Evolutionary conservation across 331 rosid genomes (phyloP), one percentile per base, ranked within the genome.

Genomic region (Malus hybrid): DNA sequence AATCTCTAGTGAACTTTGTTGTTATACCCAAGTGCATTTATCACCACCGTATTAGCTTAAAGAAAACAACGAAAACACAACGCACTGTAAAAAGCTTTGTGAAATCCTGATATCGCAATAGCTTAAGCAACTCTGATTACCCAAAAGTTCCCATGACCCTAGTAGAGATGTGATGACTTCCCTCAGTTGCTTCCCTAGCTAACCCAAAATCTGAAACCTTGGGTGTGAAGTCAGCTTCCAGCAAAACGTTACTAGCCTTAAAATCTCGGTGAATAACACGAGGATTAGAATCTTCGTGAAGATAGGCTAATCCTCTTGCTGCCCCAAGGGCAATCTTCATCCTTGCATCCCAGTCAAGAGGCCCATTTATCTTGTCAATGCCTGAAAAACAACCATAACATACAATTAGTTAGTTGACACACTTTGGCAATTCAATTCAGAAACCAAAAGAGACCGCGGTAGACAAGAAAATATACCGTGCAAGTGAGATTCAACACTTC

Each of bases 61-160:
- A 34, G 16, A 65, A 24, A 64, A 74, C 10, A 39, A 55, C 10
- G 42, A 62, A 36, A 42, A 32, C 4, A 34, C 19, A 19, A 1
- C 5, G 22, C 12, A 15, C 13, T 33, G 31, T 10, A n/a, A 44
- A 72, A 67, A 57, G 22, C 61, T 39, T 42, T 79, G 60, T 46
- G 18, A 63, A 63, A 66, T 33, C 8, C 33, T 6, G 33, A 11
- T 6, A 22, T 61, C 62, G 70, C 27, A 67, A 39, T 16, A 65
- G 28, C 42, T 44, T 2, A 48, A 18, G 54, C 28, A 77, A 65
- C 42, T 60, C 8, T 50, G 46, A 81, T 81, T 88, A 94, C 99
- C 99, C 99, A 18, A 94, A 94, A 80, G 97, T 94, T 66, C 99
- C 99, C 97, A 94, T 87, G 81, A 94, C 99, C 61, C 97, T 83